Percentiles rank a stretch among this genome's conserved stretches.
These are phyloP conservation scores for Cercospora berteroae DNA, from an alignment of 2,329 filamentous ascomycete genomes.

Conservation along the genomic window DNA sequence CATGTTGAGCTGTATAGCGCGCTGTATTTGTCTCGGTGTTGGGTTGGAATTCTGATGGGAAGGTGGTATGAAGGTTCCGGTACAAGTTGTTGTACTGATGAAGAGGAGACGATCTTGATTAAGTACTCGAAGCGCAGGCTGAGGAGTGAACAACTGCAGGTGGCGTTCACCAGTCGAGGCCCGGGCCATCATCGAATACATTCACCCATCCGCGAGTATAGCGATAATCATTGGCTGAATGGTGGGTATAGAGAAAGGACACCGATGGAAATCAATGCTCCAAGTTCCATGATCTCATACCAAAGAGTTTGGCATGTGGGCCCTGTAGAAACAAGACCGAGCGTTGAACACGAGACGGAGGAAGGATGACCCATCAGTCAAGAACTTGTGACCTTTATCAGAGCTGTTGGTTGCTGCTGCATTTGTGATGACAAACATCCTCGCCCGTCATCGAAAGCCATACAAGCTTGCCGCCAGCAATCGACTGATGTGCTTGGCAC, in stretches of 20 bases:
- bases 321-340: background rate
- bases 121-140: background rate
- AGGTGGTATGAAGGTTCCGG: background rate
- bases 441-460: background rate
- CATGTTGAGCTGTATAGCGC: background rate
- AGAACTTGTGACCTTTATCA: background rate
- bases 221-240: background rate
- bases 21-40: background rate
- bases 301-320: background rate
- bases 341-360: background rate
- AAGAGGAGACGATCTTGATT: background rate
- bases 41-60: background rate
- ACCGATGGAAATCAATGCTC: background rate
- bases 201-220: background rate
- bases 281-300: background rate
- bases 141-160: background rate
- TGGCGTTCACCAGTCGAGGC: background rate
- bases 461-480: background rate
- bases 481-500: background rate
- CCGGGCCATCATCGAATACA: background rate
- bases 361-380: background rate
- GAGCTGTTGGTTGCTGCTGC: background rate
- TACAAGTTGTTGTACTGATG: background rate
- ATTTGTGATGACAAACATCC: background rate
- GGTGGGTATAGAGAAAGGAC: background rate